Base-by-base conservation (phyloP, 441 rosid genomes). In the Syzygium malaccense region DNA sequence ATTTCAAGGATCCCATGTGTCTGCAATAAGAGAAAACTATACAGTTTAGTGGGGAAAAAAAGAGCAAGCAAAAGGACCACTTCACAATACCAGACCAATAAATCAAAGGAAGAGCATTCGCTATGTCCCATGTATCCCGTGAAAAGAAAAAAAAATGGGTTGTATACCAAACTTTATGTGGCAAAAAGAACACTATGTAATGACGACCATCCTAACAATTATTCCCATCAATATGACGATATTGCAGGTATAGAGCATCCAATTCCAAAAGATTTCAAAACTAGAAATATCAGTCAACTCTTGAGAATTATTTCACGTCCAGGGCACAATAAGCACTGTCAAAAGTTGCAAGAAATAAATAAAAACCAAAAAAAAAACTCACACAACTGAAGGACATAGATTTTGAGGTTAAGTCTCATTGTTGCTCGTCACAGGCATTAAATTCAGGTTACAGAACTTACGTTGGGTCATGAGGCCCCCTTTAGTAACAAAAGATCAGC, bases 1-100 rank as follows among this genome's bases (percentile, higher is more conserved):
- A 93, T 90, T 93, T 93, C 93, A 96, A 90, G n/a, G 98, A 87
- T 86, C 99, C 97, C 98, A 96, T 96, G 86, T 96, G 97, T 85
- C 99, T 98, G 92, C 79, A 87, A 87, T 87, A 91, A 86, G 66
- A 45, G 91, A 88, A 26, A 78, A n/a, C 33, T 87, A 57, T 20
- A 71, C 62, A 86, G 55, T 55, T 87, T 30, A 91, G 89, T 45
- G 86, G 84, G 84, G 49, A 6, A 49, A 20, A 20, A 80, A 87
- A 57, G 55, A 60, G 83, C 85, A 58, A 85, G 28, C 62, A 54
- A 55, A 55, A 19, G 6, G 15, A 37, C 33, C 37, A 19, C 10
- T 33, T 85, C 66, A 85, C 41, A 85, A 1, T 14, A 30, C 55
- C 86, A 4, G 57, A 85, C 51, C 51, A 71, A 71, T 71, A 41